Evolutionary conservation across 2,329 filamentous ascomycete species (phyloP).

Genomic region (Phaeomoniella chlamydospora): DNA sequence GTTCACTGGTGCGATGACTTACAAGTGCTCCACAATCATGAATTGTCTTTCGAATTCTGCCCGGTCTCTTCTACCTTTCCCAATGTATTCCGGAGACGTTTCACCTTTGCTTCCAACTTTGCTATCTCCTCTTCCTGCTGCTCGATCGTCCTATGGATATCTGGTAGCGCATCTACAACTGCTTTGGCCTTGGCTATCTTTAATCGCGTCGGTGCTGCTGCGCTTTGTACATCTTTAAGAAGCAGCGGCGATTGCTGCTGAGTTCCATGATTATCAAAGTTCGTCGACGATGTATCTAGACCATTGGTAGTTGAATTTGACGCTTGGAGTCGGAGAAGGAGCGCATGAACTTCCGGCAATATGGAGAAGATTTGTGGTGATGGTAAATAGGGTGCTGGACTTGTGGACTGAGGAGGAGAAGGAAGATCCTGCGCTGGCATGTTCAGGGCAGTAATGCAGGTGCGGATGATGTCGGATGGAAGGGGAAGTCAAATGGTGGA

Average conservation of each 20-base stretch:
- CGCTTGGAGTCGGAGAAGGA: conserved; percentile 59
- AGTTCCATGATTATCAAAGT: conserved; percentile 9
- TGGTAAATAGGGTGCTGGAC: no score
- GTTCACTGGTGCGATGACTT: no score
- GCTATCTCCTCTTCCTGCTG: conserved; percentile 30
- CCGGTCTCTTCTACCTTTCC: no score
- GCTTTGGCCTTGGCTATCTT: conserved; percentile 65
- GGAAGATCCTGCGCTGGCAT: not conserved
- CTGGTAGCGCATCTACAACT: conserved; percentile 25
- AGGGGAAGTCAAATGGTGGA: no score
- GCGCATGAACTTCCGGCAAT: conserved; percentile 63
- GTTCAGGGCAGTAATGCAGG: no score
- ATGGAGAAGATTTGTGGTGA: conserved; percentile 75
- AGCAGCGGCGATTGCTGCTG: conserved; percentile 32
- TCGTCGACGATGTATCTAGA: conserved; percentile 6
- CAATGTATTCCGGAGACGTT: no score
- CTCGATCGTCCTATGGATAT: conserved; percentile 25
- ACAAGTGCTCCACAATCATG: no score
- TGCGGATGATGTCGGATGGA: no score
- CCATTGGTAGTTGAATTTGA: conserved; percentile 25
- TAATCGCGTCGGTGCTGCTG: conserved; percentile 66
- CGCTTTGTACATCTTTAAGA: conserved; percentile 64
- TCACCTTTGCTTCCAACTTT: conserved; percentile 23
- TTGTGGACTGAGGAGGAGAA: conserved; percentile 17
- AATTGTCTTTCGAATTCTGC: no score